These are phyloP conservation scores for Penicillium sp. DNA, from an alignment of 2,329 filamentous ascomycete species.

Conservation along the genomic window DNA sequence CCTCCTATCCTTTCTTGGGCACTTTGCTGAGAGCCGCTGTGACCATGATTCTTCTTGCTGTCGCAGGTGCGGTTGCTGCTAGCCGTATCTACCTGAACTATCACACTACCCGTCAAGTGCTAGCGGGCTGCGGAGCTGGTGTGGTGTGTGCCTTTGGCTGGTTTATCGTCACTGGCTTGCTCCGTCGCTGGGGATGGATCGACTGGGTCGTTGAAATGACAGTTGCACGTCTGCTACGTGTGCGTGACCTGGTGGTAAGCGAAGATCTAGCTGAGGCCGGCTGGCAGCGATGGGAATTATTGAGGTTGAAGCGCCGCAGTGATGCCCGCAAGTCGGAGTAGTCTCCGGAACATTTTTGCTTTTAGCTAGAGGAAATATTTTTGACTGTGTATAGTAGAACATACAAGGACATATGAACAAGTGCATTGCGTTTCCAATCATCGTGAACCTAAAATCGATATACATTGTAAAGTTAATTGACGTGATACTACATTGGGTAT, in stretches of 20 bases:
- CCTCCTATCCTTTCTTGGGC: conserved; percentile 43
- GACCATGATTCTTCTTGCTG: conserved; percentile 58
- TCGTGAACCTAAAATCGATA: neutral
- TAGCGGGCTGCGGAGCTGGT: conserved; percentile 75
- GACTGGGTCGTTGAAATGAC: conserved; percentile 70
- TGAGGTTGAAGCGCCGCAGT: conserved; percentile 35
- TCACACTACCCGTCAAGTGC: conserved; percentile 83
- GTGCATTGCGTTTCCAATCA: neutral
- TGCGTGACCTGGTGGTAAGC: conserved; percentile 80
- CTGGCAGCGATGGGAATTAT: conserved; percentile 85
- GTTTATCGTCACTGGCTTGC: conserved; percentile 70
- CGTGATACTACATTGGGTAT: neutral
- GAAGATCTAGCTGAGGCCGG: conserved; percentile 90
- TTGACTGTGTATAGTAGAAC: neutral
- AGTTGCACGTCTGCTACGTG: conserved; percentile 64
- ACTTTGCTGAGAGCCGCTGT: conserved; percentile 59
- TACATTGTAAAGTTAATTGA: neutral
- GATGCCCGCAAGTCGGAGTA: conserved; percentile 31
- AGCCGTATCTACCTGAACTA: conserved; percentile 91
- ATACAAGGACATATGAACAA: neutral
- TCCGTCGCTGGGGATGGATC: conserved; percentile 69
- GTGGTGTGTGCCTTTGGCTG: conserved; percentile 70
- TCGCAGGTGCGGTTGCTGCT: conserved; percentile 70
- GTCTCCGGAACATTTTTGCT: conserved; percentile 2
- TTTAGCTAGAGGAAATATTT: neutral